A percentile compares a stretch with the other conserved stretches of the same genome.
phyloP scores from a whole-genome alignment of 768 basidiomycete species.

The Termitomyces heimii region DNA sequence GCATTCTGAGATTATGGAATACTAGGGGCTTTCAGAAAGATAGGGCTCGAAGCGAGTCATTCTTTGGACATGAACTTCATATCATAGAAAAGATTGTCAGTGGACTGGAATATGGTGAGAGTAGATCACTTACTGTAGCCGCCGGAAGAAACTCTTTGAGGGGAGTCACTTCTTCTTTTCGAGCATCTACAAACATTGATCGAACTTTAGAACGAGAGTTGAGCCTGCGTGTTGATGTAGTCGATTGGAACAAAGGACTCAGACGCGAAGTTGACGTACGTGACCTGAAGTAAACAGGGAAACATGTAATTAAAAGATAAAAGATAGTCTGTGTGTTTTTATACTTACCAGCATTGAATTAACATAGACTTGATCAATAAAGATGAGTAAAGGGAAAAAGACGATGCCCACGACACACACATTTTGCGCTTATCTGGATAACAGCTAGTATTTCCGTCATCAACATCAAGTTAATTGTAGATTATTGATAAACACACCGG shows the following conservation, averaged over 20 bases:
- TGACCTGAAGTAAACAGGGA: neutral
- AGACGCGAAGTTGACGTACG: neutral
- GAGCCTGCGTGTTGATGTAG: neutral
- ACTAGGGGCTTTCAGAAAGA: neutral
- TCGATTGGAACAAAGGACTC: neutral
- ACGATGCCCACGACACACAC: neutral
- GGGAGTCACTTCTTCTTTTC: neutral
- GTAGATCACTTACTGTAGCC: neutral
- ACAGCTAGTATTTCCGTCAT: neutral
- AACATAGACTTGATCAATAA: neutral
- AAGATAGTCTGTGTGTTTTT: too few relatives aligned
- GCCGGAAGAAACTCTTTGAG: neutral
- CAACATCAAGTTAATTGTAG: neutral
- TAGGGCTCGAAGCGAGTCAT: neutral
- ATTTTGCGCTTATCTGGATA: neutral
- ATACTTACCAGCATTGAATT: neutral
- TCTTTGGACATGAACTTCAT: neutral
- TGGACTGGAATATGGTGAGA: neutral
- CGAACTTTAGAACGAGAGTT: neutral
- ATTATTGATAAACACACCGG: neutral
- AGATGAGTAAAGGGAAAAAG: neutral
- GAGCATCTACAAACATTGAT: neutral
- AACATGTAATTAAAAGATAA: neutral
- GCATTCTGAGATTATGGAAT: neutral
- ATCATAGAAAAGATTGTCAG: neutral